Conservation (phyloP, 1,139 yeast species). For the Taphrina pruni region DNA sequence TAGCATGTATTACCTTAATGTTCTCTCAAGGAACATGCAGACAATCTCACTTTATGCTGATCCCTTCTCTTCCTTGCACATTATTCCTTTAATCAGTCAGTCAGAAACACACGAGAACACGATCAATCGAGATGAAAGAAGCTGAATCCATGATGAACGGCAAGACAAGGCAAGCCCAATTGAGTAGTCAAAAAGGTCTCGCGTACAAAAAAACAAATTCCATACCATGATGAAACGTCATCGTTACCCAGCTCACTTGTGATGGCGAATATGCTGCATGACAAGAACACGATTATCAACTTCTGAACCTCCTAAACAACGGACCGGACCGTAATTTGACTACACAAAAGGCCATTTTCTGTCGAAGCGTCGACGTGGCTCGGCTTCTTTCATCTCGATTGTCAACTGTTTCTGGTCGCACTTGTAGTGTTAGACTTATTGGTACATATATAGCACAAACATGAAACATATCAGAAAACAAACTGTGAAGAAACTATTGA, state of each 20-base stretch:
- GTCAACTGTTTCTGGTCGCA: too few relatives aligned
- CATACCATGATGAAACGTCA: constrained; percentile 36
- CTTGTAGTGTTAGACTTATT: too few relatives aligned
- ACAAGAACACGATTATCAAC: constrained; percentile 38
- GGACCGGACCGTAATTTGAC: not conserved
- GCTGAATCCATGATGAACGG: not conserved
- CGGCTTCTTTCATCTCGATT: constrained; percentile 3
- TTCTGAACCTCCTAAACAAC: constrained; percentile 2
- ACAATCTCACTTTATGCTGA: constrained; percentile 33
- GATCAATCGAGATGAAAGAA: constrained; percentile 2
- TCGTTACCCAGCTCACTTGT: constrained; percentile 39
- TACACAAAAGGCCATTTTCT: not conserved
- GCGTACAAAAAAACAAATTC: too few relatives aligned
- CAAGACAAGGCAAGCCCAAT: not conserved
- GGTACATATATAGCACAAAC: too few relatives aligned
- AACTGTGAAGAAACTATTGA: too few relatives aligned
- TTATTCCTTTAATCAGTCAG: not conserved
- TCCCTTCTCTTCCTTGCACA: constrained; percentile 4
- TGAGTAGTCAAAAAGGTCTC: too few relatives aligned
- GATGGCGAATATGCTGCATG: constrained; percentile 32
- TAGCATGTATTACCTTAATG: constrained; percentile 36
- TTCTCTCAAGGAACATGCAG: constrained; percentile 24
- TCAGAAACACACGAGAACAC: not conserved
- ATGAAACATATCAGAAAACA: too few relatives aligned
- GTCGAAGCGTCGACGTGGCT: not conserved